phyloP scores from a whole-genome alignment of 2,329 filamentous ascomycete genomes.

The Aspergillus melleus region DNA sequence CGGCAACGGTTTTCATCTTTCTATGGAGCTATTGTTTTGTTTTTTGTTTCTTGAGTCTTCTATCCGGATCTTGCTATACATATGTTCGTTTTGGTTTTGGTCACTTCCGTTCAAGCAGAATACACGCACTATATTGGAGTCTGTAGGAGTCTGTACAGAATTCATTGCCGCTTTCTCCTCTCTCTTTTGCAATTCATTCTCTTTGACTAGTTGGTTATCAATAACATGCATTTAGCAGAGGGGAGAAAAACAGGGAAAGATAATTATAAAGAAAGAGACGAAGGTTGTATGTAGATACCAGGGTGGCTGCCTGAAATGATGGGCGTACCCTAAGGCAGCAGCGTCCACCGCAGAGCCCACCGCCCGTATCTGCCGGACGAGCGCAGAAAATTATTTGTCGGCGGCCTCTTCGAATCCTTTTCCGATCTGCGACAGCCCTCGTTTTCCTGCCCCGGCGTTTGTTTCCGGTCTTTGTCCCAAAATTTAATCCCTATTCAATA shows the following conservation, averaged over 20 bases:
- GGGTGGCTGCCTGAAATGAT: background rate
- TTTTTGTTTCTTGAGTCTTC: background rate
- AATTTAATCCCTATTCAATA: background rate
- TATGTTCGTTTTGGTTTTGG: background rate
- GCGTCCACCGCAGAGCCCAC: slow-evolving; percentile 26
- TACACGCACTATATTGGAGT: background rate
- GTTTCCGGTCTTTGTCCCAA: background rate
- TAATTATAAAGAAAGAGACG: too few relatives aligned
- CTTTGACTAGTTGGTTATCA: too few relatives aligned
- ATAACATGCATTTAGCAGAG: too few relatives aligned
- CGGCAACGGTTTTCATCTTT: background rate
- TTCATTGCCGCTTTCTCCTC: background rate
- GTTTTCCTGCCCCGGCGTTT: background rate
- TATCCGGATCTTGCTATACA: background rate
- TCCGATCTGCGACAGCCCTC: background rate
- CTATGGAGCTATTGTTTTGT: background rate
- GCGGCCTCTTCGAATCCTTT: slow-evolving; percentile 1
- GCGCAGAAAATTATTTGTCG: slow-evolving; percentile 35
- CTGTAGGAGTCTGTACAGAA: background rate
- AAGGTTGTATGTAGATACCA: too few relatives aligned
- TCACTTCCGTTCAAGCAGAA: background rate
- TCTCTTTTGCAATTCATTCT: background rate
- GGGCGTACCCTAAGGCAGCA: slow-evolving; percentile 4
- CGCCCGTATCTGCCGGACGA: slow-evolving; percentile 31
- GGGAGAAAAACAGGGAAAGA: too few relatives aligned